A percentile compares a stretch with the other conserved stretches of the same genome.
phyloP scores from a whole-genome alignment of 371 early-diverging fungal genomes.

The Circinella minor region DNA sequence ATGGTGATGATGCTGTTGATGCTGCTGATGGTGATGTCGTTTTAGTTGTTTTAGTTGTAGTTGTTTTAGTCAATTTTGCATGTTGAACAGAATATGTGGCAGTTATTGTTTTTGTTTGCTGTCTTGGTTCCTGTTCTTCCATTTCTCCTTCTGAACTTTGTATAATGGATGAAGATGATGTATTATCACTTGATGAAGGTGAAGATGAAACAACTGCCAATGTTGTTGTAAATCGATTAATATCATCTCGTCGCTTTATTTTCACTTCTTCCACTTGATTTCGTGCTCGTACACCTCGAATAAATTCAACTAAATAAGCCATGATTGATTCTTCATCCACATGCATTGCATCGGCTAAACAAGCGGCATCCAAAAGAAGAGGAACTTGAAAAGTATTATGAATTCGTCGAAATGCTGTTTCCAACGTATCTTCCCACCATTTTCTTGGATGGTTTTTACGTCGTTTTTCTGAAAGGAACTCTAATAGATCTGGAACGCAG shows the following conservation, averaged over 20 bases:
- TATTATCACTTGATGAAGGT: neutral
- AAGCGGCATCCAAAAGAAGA: slow-evolving; percentile 22
- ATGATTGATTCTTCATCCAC: slow-evolving; percentile 28
- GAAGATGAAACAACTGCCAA: neutral
- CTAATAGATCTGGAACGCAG: slow-evolving; percentile 57
- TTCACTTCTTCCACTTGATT: slow-evolving; percentile 7
- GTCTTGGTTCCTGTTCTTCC: slow-evolving; percentile 13
- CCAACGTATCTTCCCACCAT: slow-evolving; percentile 20
- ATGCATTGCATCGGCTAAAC: slow-evolving; percentile 16
- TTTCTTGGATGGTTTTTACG: neutral
- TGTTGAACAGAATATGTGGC: slow-evolving; percentile 44
- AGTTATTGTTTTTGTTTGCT: slow-evolving; percentile 19
- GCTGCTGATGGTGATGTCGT: slow-evolving; percentile 34
- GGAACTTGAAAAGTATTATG: slow-evolving; percentile 30
- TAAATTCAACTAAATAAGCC: slow-evolving; percentile 27
- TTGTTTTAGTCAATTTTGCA: slow-evolving; percentile 41
- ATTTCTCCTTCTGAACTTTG: neutral
- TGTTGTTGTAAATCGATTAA: slow-evolving; percentile 18
- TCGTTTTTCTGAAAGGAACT: slow-evolving; percentile 16
- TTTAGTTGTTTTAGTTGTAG: slow-evolving; percentile 26
- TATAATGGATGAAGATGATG: slow-evolving; percentile 4
- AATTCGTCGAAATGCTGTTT: slow-evolving; percentile 28
- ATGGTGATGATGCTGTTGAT: slow-evolving; percentile 13
- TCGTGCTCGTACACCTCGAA: slow-evolving; percentile 18
- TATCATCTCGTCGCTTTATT: slow-evolving; percentile 19